These are phyloP conservation scores for Zanthoxylum bungeanum DNA, from an alignment of 345 rosid species.

Conservation along the genomic window DNA sequence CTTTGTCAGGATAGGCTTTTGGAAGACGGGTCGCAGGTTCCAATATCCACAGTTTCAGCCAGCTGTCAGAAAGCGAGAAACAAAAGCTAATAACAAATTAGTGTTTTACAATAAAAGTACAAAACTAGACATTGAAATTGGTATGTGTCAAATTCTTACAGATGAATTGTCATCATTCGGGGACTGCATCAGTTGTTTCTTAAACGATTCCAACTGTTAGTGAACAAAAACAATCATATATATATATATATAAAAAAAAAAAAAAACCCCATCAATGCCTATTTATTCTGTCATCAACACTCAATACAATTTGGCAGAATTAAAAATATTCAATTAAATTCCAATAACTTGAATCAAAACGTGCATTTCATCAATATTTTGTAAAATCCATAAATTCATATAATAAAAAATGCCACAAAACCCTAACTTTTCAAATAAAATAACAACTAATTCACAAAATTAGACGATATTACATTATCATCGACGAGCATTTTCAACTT, in stretches of 20 bases:
- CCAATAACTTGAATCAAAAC: neutral
- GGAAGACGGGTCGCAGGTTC: slow-evolving; percentile 61
- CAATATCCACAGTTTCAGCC: slow-evolving; percentile 61
- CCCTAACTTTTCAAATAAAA: neutral
- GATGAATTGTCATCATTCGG: slow-evolving; percentile 66
- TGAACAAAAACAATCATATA: neutral
- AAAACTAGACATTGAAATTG: neutral
- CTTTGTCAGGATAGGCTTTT: slow-evolving; percentile 52
- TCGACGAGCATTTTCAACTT: slow-evolving; percentile 48
- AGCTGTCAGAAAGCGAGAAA: slow-evolving; percentile 35
- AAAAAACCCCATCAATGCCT: too few species aligned
- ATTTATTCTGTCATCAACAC: neutral
- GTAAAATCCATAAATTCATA: neutral
- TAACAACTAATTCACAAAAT: neutral
- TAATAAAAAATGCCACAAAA: neutral
- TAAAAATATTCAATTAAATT: neutral
- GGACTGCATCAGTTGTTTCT: slow-evolving; percentile 92
- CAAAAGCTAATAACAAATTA: slow-evolving; percentile 6
- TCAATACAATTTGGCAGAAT: neutral
- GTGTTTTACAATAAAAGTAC: neutral
- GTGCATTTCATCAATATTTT: too few species aligned
- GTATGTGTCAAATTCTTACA: slow-evolving; percentile 39
- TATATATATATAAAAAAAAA: neutral
- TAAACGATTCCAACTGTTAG: slow-evolving; percentile 78
- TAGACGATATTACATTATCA: slow-evolving; percentile 54